phyloP scores from a whole-genome alignment of 345 rosid genomes.

The Camelina laxa region DNA sequence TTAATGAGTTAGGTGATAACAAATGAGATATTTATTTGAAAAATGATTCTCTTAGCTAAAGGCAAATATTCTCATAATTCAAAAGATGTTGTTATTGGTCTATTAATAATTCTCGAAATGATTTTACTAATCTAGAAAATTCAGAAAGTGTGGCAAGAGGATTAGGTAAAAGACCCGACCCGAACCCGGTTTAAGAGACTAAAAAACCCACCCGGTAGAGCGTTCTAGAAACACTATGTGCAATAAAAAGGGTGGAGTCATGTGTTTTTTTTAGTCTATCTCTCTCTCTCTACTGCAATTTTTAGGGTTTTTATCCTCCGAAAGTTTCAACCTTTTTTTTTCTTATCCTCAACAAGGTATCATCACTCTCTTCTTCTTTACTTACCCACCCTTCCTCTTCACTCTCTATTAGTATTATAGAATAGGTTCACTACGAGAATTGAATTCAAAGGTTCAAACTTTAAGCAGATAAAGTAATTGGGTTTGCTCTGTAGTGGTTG shows the following conservation, averaged over 20 bases:
- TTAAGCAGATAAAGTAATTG: conserved; percentile 20
- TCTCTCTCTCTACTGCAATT: conserved; percentile 18
- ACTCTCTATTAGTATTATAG: conserved; percentile 1
- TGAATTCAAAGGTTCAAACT: conserved; percentile 12
- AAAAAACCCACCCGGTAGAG: conserved; percentile 39
- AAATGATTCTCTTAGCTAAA: not conserved
- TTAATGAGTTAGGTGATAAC: not conserved
- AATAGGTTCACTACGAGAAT: conserved; percentile 10
- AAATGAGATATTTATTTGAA: not conserved
- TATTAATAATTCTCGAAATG: not conserved
- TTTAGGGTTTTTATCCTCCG: conserved; percentile 45
- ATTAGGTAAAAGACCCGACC: conserved; percentile 26
- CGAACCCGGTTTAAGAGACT: not conserved
- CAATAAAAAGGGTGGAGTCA: conserved; percentile 26
- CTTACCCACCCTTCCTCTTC: conserved; percentile 13
- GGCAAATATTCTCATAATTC: not conserved
- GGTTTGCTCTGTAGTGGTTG: conserved; percentile 14
- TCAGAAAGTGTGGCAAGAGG: conserved; percentile 21
- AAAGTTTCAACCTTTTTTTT: conserved; percentile 15
- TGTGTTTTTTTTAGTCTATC: conserved; percentile 7
- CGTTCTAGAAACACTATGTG: conserved; percentile 28
- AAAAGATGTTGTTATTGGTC: not conserved
- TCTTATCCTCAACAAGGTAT: conserved; percentile 44
- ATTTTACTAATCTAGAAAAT: not conserved
- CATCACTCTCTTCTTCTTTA: conserved; percentile 21